phyloP scores from a whole-genome alignment of 441 rosid genomes.

The Macaranga tanarius region DNA sequence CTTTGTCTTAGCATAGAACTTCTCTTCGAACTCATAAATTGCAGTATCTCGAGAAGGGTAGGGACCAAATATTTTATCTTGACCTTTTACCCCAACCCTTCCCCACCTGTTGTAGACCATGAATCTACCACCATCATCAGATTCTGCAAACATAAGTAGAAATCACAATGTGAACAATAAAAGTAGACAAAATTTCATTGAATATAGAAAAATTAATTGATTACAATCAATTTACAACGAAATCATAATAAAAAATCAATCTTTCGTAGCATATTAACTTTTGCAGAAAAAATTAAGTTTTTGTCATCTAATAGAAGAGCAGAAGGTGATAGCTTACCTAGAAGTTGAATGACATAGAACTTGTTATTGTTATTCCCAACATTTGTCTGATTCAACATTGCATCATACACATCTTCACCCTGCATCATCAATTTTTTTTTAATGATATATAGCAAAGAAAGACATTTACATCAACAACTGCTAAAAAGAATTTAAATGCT shows the following conservation, averaged over 20 bases:
- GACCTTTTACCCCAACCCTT: slow-evolving; percentile 83
- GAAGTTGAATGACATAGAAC: slow-evolving; percentile 67
- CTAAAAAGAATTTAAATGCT: slow-evolving; percentile 18
- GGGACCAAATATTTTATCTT: slow-evolving; percentile 74
- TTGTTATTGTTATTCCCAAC: slow-evolving; percentile 68
- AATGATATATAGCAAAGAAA: too few species aligned
- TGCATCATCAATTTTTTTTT: slow-evolving; percentile 26
- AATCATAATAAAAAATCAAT: background rate
- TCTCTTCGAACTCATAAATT: slow-evolving; percentile 49
- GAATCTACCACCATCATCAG: slow-evolving; percentile 54
- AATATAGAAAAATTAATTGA: background rate
- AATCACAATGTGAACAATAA: slow-evolving; percentile 8
- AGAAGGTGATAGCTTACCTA: slow-evolving; percentile 40
- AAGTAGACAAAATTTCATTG: background rate
- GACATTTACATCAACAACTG: background rate
- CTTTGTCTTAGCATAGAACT: slow-evolving; percentile 68
- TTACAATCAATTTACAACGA: background rate
- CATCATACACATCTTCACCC: slow-evolving; percentile 74
- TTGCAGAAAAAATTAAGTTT: too few species aligned
- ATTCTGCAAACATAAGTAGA: slow-evolving; percentile 42
- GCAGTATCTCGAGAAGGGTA: slow-evolving; percentile 51
- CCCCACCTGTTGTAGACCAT: slow-evolving; percentile 75
- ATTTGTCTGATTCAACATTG: slow-evolving; percentile 77
- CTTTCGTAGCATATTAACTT: too few species aligned
- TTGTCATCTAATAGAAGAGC: too few species aligned